Base-by-base conservation (phyloP, 768 basidiomycete species). In the Tulasnella sp. region DNA sequence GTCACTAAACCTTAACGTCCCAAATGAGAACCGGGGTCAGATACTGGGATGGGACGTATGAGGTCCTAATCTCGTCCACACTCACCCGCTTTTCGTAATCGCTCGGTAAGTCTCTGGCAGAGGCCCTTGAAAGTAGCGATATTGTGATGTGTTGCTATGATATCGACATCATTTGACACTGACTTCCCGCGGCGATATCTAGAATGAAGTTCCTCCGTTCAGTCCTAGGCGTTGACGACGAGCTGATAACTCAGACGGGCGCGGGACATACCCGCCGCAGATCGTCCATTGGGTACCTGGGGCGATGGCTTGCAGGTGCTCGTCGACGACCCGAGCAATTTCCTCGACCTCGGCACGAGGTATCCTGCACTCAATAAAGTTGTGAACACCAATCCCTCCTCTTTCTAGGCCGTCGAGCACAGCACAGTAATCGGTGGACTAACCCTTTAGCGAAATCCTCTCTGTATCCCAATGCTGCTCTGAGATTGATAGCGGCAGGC, bases 151-250 rank as follows among this genome's bases (percentile, higher is more conserved):
- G 92, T 93, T 83, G 97, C 92, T 1, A 98, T 90, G 78, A 98
- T 93, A 83, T 98, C 96, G 40, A 96, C 91, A 83, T 98, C 96
- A 82, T 93, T 94, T 83, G 92, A 94, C 80, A 90, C 85, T 3
- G 86, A 83, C 84, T 97, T 97, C 1, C 96, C 96, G 78, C 96
- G 87, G 39, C 97, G 90, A 85, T 96, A 94, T 7, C 95, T 96
- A 78, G 9, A 31, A 14, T 68, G 58, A 58, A 81, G 78, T 8
- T 40, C 44, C 73, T 27, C 56, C 31, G 18, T 16, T 48, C 16
- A 48, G 48, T 48, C 48, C 48, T 48, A 48, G 48, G 18, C 48
- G 48, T 48, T 48, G 48, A 48, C 48, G 48, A 48, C 48, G 48
- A 48, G 48, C 48, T 48, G 48, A 48, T 48, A 48, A 48, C 48